Percentiles rank a stretch among this genome's conserved stretches.
Conservation (phyloP, 495 filamentous ascomycete genomes). For the Elaphomyces granulatus region DNA sequence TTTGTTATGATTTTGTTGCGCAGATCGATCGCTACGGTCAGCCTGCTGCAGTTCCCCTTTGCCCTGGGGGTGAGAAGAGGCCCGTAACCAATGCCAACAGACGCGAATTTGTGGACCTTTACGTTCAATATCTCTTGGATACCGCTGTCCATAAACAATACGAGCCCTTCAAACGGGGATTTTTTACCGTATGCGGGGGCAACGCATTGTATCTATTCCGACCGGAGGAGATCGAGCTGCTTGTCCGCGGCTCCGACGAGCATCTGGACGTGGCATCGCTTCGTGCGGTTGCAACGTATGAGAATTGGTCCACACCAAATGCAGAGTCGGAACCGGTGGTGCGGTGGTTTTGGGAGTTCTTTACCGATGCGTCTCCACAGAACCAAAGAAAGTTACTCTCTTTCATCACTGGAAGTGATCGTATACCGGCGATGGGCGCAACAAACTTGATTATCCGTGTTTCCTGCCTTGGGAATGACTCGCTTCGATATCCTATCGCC, state of each 20-base stretch:
- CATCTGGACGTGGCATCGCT: constrained; percentile 63
- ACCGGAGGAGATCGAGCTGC: constrained; percentile 87
- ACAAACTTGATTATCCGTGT: constrained; percentile 66
- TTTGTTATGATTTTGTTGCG: constrained; percentile 72
- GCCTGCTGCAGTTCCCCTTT: constrained; percentile 49
- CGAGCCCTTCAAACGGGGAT: constrained; percentile 90
- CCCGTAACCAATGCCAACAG: constrained; percentile 77
- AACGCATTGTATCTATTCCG: constrained; percentile 83
- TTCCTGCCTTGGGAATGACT: constrained; percentile 60
- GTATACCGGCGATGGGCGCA: constrained; percentile 83
- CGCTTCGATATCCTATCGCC: constrained; percentile 63
- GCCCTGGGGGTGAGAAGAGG: constrained; percentile 54
- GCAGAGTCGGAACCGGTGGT: constrained; percentile 50
- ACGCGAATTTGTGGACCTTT: constrained; percentile 77
- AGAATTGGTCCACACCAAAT: constrained; percentile 46
- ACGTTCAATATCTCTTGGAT: constrained; percentile 71
- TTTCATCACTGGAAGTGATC: constrained; percentile 89
- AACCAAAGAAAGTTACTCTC: constrained; percentile 66
- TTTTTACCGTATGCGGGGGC: constrained; percentile 84
- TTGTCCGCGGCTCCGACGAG: constrained; percentile 81
- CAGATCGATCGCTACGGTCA: constrained; percentile 68
- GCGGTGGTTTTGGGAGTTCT: constrained; percentile 82
- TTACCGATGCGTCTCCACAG: constrained; percentile 45
- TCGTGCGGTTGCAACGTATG: constrained; percentile 65
- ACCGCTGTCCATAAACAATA: constrained; percentile 68